A percentile compares a stretch with the other conserved stretches of the same genome.
These are phyloP conservation scores for Cruciata laevipes DNA, from an alignment of 257 asterid genomes.

Conservation along the genomic window DNA sequence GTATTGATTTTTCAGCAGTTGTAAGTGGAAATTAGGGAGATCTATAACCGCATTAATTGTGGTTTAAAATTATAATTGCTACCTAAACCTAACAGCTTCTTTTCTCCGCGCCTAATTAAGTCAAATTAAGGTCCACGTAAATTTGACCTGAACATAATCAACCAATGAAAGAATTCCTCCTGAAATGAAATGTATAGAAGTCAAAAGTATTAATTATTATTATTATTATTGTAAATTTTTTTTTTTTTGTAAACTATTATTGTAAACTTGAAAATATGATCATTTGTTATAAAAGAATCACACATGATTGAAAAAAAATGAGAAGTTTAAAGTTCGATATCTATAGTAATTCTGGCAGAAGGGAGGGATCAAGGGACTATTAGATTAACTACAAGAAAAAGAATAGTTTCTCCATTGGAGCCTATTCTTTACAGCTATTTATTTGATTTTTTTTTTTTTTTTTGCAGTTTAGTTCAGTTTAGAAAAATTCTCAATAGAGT, in stretches of 20 bases:
- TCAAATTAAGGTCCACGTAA: not conserved
- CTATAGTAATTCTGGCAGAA: no score
- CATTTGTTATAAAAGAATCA: no score
- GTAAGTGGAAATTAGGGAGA: conserved; percentile 1
- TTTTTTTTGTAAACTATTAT: no score
- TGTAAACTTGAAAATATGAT: not conserved
- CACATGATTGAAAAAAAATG: not conserved
- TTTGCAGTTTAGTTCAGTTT: no score
- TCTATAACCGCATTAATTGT: not conserved
- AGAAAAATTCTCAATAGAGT: no score
- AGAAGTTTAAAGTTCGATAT: not conserved
- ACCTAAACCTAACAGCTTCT: conserved; percentile 5
- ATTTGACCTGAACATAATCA: not conserved
- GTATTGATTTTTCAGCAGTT: not conserved
- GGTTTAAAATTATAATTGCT: not conserved
- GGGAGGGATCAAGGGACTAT: no score
- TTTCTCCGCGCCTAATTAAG: conserved; percentile 1
- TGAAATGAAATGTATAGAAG: not conserved
- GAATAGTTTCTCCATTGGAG: no score
- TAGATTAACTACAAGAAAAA: no score
- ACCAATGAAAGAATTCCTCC: not conserved
- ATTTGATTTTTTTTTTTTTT: no score
- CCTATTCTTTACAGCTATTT: no score
- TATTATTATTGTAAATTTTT: not conserved
- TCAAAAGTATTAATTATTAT: not conserved